Evolutionary conservation across 2,329 filamentous ascomycete genomes (phyloP).

Genomic region (Aspergillus piperis): DNA sequence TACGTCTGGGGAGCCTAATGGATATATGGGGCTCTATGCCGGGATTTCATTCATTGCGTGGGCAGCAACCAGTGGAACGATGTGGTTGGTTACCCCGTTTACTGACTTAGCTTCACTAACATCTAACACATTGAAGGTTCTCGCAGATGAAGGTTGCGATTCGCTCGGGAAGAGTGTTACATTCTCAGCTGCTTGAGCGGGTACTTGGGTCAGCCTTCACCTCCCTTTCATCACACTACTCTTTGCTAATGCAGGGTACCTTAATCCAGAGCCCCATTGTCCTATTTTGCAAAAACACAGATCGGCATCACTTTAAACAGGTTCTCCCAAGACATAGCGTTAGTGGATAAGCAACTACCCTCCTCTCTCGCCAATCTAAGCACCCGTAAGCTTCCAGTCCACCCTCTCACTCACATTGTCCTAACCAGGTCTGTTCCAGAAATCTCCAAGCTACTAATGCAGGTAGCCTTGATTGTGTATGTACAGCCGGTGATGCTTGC

Average conservation of each 20-base stretch:
- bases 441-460: neutral
- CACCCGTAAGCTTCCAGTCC: neutral
- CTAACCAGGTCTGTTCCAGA: neutral
- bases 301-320: neutral
- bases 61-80: neutral
- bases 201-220: neutral
- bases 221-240: too few relatives aligned
- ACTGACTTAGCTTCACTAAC: neutral
- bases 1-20: neutral
- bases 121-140: neutral
- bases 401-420: too few relatives aligned
- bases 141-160: neutral
- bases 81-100: neutral
- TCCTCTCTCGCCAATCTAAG: neutral
- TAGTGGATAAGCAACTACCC: neutral
- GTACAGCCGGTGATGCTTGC: neutral
- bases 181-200: neutral
- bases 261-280: neutral
- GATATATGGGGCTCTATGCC: neutral
- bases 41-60: neutral
- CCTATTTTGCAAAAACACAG: neutral
- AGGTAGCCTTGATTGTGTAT: neutral
- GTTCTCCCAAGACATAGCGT: neutral
- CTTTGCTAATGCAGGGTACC: neutral
- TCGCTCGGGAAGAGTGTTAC: neutral